A percentile compares a stretch with the other conserved stretches of the same genome.
phyloP scores from a whole-genome alignment of 305 asterid species.

The Fraxinus sp. region DNA sequence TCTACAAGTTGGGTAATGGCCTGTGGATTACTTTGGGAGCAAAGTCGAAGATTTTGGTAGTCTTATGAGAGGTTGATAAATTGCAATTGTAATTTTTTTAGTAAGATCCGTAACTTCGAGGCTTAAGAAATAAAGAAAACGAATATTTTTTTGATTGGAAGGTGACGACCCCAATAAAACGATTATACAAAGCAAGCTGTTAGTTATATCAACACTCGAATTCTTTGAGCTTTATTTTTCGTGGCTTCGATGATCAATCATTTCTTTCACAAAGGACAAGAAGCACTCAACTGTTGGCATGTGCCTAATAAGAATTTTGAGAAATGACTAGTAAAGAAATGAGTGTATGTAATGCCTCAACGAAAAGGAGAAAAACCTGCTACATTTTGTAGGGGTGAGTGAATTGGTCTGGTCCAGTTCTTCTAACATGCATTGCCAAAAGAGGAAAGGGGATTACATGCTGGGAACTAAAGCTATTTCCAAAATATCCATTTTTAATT shows the following conservation, averaged over 20 bases:
- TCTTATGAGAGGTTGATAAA: not conserved
- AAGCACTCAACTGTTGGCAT: not conserved
- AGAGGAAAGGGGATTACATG: not conserved
- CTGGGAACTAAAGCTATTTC: not conserved
- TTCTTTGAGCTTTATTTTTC: not conserved
- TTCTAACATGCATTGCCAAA: not conserved
- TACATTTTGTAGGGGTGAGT: not conserved
- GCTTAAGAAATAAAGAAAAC: not conserved
- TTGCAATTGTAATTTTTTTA: not conserved
- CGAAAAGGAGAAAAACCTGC: constrained; percentile 20
- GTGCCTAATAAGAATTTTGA: not conserved
- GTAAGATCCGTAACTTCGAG: not conserved
- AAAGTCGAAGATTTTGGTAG: not conserved
- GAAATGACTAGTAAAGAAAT: not conserved
- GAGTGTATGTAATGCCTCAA: constrained; percentile 22
- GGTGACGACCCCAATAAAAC: not conserved
- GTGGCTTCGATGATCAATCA: not conserved
- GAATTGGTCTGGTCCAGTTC: not conserved
- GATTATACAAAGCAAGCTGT: not conserved
- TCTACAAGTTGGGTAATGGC: not conserved
- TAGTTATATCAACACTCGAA: not conserved
- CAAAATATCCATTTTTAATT: not conserved
- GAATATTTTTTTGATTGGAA: not conserved
- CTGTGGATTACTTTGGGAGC: not conserved
- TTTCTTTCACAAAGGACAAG: not conserved